phyloP scores from a whole-genome alignment of 2,329 filamentous ascomycete genomes.

The Podosphaera leucotricha region DNA sequence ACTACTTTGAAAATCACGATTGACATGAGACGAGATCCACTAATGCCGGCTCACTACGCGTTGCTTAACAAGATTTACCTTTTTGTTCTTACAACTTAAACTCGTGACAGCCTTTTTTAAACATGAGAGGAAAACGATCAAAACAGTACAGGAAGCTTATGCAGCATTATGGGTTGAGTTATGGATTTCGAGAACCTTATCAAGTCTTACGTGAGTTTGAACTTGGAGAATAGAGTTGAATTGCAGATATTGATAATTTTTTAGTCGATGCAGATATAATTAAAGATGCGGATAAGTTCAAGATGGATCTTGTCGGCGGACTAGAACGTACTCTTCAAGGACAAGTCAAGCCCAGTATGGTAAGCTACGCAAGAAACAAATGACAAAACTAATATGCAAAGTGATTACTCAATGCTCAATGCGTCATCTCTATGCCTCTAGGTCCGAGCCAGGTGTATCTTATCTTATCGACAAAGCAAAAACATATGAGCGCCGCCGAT shows the following conservation, averaged over 20 bases:
- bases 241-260: slow-evolving; percentile 2
- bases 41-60: too few relatives aligned
- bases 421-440: slow-evolving; percentile 47
- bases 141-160: slow-evolving; percentile 80
- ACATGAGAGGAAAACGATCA: slow-evolving; percentile 42
- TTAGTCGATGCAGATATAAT: slow-evolving; percentile 68
- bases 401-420: slow-evolving; percentile 68
- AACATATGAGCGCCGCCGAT: slow-evolving; percentile 49
- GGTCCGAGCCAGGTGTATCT: slow-evolving; percentile 26
- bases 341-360: slow-evolving; percentile 54
- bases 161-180: slow-evolving; percentile 69
- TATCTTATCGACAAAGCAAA: slow-evolving; percentile 49
- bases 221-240: neutral
- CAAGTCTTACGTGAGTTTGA: slow-evolving; percentile 45
- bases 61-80: too few relatives aligned
- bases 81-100: neutral
- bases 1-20: too few relatives aligned
- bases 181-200: slow-evolving; percentile 83
- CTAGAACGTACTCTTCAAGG: slow-evolving; percentile 70
- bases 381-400: slow-evolving; percentile 13
- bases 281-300: slow-evolving; percentile 56
- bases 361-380: neutral
- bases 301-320: slow-evolving; percentile 64
- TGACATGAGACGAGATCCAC: too few relatives aligned
- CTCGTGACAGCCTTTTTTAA: slow-evolving; percentile 9